These are phyloP conservation scores for Penicillium coffeae DNA, from an alignment of 495 filamentous ascomycete species.

Conservation along the genomic window DNA sequence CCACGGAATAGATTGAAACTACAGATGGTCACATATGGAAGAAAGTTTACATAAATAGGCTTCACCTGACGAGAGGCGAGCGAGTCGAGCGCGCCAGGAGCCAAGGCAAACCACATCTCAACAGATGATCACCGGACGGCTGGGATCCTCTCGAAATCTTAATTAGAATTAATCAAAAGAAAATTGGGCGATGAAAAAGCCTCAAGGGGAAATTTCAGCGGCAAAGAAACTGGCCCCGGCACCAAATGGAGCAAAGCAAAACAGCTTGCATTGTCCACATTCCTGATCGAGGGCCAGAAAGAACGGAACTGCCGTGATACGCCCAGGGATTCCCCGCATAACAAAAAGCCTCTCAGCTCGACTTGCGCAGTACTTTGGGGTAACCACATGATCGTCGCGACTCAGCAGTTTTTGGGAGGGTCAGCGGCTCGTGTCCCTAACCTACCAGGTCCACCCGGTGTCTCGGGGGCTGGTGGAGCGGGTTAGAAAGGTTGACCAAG, in stretches of 20 bases:
- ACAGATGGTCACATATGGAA: not conserved
- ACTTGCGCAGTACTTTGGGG: not conserved
- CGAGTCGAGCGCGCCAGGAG: not conserved
- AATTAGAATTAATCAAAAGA: not conserved
- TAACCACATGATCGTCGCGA: constrained; percentile 18
- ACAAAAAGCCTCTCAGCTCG: not conserved
- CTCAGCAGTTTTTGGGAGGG: constrained; percentile 11
- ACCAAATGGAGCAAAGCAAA: constrained; percentile 14
- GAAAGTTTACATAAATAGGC: constrained; percentile 6
- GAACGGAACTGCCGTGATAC: constrained; percentile 24
- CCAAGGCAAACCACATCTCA: constrained; percentile 10
- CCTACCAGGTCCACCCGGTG: constrained; percentile 3
- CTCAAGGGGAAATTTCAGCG: not conserved
- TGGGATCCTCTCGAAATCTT: not conserved
- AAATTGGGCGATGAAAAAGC: not conserved
- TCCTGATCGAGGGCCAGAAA: constrained; percentile 18
- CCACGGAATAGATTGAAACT: not conserved
- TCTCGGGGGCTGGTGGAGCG: constrained; percentile 4
- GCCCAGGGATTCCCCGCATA: constrained; percentile 34
- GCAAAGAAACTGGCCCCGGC: constrained; percentile 7
- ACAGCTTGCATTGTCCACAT: constrained; percentile 27
- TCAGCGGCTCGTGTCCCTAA: constrained; percentile 5
- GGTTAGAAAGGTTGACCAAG: not conserved
- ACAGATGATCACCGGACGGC: constrained; percentile 18
- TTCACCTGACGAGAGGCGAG: not conserved